Evolutionary conservation across 1,284 basidiomycete genomes (phyloP).

Genomic region (Pisolithus thermaeus): DNA sequence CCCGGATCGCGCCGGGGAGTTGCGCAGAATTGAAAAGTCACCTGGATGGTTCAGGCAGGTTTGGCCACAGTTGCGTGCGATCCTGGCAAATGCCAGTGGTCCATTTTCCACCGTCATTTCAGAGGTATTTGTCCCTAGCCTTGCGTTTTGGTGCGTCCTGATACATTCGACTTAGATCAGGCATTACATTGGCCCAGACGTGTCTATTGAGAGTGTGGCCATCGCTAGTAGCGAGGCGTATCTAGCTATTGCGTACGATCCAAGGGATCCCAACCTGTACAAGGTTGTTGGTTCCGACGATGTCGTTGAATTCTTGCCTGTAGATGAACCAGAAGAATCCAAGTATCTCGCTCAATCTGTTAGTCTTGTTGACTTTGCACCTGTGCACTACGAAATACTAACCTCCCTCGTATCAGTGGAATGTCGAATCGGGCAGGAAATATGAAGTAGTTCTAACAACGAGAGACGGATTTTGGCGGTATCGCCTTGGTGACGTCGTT

Average conservation of each 20-base stretch:
- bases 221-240: slow-evolving; percentile 21
- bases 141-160: not conserved
- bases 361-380: not conserved
- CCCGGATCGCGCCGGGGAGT: slow-evolving; percentile 11
- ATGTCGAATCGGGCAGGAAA: slow-evolving; percentile 5
- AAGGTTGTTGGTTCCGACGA: slow-evolving; percentile 23
- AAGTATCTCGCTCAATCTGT: slow-evolving; percentile 17
- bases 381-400: not conserved
- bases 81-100: slow-evolving; percentile 20
- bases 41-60: slow-evolving; percentile 15
- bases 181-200: slow-evolving; percentile 17
- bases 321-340: slow-evolving; percentile 14
- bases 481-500: slow-evolving; percentile 5
- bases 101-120: slow-evolving; percentile 18
- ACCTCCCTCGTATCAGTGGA: slow-evolving; percentile 2
- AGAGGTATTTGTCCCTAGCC: slow-evolving; percentile 5
- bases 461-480: slow-evolving; percentile 8
- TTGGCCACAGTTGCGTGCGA: slow-evolving; percentile 13
- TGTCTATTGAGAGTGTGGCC: slow-evolving; percentile 14
- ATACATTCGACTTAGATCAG: slow-evolving; percentile 10
- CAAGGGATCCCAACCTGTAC: slow-evolving; percentile 15
- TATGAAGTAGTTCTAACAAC: slow-evolving; percentile 7
- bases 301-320: slow-evolving; percentile 19
- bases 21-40: slow-evolving; percentile 7
- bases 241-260: slow-evolving; percentile 20